These are phyloP conservation scores for Eutrema salsugineum DNA, from an alignment of 441 rosid genomes.

Conservation along the genomic window DNA sequence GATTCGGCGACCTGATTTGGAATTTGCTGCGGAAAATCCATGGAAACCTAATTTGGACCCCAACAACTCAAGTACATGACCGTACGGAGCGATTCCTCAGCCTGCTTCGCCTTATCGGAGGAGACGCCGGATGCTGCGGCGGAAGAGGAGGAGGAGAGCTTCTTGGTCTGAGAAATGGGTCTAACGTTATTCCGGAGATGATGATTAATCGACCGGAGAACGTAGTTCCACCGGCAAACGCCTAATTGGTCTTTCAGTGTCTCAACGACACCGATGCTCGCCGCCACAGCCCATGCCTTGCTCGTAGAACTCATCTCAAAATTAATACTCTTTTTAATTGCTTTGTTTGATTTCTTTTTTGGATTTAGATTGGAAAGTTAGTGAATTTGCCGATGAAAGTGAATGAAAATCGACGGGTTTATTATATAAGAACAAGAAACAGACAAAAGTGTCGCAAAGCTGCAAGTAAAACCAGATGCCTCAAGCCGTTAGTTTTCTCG, in stretches of 20 bases:
- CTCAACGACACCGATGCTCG: conserved; percentile 45
- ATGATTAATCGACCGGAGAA: conserved; percentile 35
- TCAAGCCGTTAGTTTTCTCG: not conserved
- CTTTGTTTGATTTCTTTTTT: not conserved
- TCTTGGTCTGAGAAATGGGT: conserved; percentile 31
- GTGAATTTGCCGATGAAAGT: not conserved
- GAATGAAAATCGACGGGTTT: not conserved
- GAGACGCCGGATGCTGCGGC: not conserved
- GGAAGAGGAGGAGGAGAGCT: conserved; percentile 24
- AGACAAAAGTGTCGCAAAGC: not conserved
- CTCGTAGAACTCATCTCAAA: conserved; percentile 35
- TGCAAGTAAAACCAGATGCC: not conserved
- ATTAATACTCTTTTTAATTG: not conserved
- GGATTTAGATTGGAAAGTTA: not conserved
- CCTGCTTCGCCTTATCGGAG: conserved; percentile 19
- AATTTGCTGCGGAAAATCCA: no score
- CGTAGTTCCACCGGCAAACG: conserved; percentile 42
- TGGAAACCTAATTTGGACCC: conserved; percentile 35
- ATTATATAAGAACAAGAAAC: not conserved
- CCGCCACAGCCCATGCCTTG: conserved; percentile 51
- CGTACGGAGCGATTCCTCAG: conserved; percentile 44
- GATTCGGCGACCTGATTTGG: no score
- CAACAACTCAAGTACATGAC: conserved; percentile 58
- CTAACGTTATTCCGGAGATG: conserved; percentile 34
- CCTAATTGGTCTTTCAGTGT: conserved; percentile 39